Base-by-base conservation (phyloP, 108 stramenopile genomes). In the Cylindrotheca closterium region DNA sequence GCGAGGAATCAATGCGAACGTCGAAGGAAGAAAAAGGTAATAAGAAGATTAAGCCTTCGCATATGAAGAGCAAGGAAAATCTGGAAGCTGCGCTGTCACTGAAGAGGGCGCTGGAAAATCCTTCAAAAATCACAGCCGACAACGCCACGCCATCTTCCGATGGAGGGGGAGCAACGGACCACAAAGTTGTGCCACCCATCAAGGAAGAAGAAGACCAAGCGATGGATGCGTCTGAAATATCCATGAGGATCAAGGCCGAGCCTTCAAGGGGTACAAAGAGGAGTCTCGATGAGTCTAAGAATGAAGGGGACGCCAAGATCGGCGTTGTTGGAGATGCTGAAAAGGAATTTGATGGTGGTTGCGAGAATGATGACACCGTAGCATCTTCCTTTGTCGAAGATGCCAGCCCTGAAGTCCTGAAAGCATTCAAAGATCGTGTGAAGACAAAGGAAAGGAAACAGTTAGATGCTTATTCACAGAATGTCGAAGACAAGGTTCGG, bases 401-500 rank as follows among this genome's bases (percentile, higher is more conserved):
- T 8, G 42, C 60, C 10, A 74, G 81, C 29, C 70, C 58, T n/a
- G 82, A 75, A 31, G 75, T 73, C 53, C 84, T 82, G 30, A 31
- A 73, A 23, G 75, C 59, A 15, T 80, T 94, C 61, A 95, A 93
- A 63, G 89, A 89, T 42, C 88, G 82, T 61, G 84, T 95, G 2
- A 87, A 91, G 61, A 81, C 55, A 10, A 65, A 78, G 31, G 81
- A 84, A 56, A 63, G 73, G 26, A 79, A 88, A n/a, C 77, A 96
- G 66, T 63, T 93, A 68, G 89, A 90, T 51, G 86, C 85, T 26
- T 83, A 82, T 67, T 76, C 91, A 21, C 79, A 90, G 34, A 86
- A 82, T 57, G 87, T 96, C 10, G 69, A 81, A 48, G 97, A 98
- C 68, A 92, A 93, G 61, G 97, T 98, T 24, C 83, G 88, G 24